Conservation (phyloP, 805 yeast species). For the Candida chauliodis region DNA sequence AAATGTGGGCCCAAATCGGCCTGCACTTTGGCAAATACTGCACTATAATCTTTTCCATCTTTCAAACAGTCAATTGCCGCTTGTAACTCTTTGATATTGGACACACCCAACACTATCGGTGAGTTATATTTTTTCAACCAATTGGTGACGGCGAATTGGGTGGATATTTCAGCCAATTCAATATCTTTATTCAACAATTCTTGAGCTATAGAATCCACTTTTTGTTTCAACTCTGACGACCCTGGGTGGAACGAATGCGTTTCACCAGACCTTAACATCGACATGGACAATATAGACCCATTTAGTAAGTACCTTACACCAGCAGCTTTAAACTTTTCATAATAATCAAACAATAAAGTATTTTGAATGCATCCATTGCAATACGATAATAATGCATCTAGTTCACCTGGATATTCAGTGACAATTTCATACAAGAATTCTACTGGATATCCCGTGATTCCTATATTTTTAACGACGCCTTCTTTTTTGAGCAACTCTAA, state of each 20-base stretch:
- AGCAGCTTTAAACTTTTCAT: constrained; percentile 50
- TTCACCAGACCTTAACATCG: constrained; percentile 63
- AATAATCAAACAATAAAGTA: constrained; percentile 44
- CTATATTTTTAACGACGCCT: constrained; percentile 64
- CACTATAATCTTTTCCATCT: constrained; percentile 34
- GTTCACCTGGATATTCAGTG: constrained; percentile 42
- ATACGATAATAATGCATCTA: constrained; percentile 77
- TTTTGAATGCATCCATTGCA: constrained; percentile 83
- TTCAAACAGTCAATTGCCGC: constrained; percentile 59
- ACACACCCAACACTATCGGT: constrained; percentile 75
- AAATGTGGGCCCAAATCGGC: constrained; percentile 47
- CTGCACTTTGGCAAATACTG: constrained; percentile 41
- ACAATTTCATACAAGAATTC: constrained; percentile 59
- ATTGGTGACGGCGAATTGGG: constrained; percentile 64
- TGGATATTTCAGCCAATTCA: constrained; percentile 80
- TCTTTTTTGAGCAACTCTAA: constrained; percentile 56
- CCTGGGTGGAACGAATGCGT: constrained; percentile 85
- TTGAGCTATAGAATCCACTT: constrained; percentile 44
- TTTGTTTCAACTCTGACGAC: constrained; percentile 49
- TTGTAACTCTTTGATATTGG: constrained; percentile 58
- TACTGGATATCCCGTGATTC: constrained; percentile 86
- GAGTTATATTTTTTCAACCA: constrained; percentile 47
- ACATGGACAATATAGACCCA: constrained; percentile 88
- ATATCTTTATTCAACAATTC: constrained; percentile 35
- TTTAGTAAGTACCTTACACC: constrained; percentile 60